Conservation (phyloP, 1,139 yeast genomes). For the Yamadazyma mexicana region DNA sequence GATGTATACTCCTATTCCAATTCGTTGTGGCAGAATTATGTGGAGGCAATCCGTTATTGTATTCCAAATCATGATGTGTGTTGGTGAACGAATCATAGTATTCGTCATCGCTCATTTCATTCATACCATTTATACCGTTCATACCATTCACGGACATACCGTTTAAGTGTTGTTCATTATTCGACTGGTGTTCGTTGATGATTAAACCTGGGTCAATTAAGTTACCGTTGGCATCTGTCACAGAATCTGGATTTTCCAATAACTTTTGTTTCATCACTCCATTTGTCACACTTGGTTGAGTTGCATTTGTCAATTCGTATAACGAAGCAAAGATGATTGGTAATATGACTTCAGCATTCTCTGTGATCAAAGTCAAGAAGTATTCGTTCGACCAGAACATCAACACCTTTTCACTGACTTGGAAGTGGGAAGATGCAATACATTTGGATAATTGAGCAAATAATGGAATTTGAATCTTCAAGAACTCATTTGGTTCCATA, state of each 20-base stretch:
- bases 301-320: slow-evolving; percentile 71
- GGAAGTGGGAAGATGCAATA: slow-evolving; percentile 94
- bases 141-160: slow-evolving; percentile 7
- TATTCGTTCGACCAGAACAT: slow-evolving; percentile 96
- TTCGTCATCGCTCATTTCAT: slow-evolving; percentile 45
- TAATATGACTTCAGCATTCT: slow-evolving; percentile 84
- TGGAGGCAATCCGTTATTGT: slow-evolving; percentile 31
- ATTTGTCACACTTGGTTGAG: slow-evolving; percentile 51
- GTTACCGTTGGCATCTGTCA: slow-evolving; percentile 50
- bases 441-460: slow-evolving; percentile 94
- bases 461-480: slow-evolving; percentile 88
- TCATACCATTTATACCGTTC: slow-evolving; percentile 25
- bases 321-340: slow-evolving; percentile 91
- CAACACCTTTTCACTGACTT: slow-evolving; percentile 92
- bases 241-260: slow-evolving; percentile 38
- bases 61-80: slow-evolving; percentile 35
- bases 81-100: slow-evolving; percentile 46
- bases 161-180: slow-evolving; percentile 1
- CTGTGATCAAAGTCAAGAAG: slow-evolving; percentile 85
- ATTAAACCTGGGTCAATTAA: slow-evolving; percentile 42
- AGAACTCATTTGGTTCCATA: slow-evolving; percentile 90
- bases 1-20: slow-evolving; percentile 94
- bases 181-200: slow-evolving; percentile 10
- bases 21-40: slow-evolving; percentile 51
- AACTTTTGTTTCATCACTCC: slow-evolving; percentile 48